Conservation (phyloP, 2,329 filamentous ascomycete species). For the Aspergillus sp. region DNA sequence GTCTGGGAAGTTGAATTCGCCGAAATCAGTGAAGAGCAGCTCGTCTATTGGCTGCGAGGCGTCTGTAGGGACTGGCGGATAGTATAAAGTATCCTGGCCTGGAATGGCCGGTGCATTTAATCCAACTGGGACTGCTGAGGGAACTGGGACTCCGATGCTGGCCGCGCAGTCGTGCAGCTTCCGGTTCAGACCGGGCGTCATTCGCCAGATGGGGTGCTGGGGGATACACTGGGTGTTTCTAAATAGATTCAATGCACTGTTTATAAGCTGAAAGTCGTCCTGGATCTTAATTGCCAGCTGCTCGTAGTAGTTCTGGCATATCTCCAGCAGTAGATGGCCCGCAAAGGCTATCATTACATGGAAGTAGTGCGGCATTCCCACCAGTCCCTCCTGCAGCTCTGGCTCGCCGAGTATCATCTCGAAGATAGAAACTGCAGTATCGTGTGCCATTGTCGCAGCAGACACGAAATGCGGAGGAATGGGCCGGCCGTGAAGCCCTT, state of each 20-base stretch:
- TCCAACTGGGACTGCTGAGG: not conserved
- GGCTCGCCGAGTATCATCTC: conserved; percentile 38
- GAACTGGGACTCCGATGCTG: conserved; percentile 2
- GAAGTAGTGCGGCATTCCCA: conserved; percentile 44
- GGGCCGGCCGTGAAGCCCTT: conserved; percentile 40
- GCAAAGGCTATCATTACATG: conserved; percentile 47
- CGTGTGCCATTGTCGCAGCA: conserved; percentile 28
- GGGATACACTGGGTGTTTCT: conserved; percentile 19
- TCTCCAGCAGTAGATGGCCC: conserved; percentile 41
- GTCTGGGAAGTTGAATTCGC: conserved; percentile 6
- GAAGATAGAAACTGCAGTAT: conserved; percentile 39
- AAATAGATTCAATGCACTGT: conserved; percentile 20
- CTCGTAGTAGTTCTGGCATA: conserved; percentile 36
- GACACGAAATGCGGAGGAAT: conserved; percentile 34
- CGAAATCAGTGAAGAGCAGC: conserved; percentile 1
- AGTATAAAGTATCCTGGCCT: not conserved
- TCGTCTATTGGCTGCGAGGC: not conserved
- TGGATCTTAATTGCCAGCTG: conserved; percentile 33
- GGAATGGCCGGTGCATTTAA: not conserved
- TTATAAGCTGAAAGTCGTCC: conserved; percentile 16
- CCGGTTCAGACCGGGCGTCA: conserved; percentile 23
- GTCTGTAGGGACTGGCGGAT: not conserved
- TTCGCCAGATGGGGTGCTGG: conserved; percentile 25
- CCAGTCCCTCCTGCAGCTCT: conserved; percentile 35
- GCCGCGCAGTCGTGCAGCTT: conserved; percentile 21